Base-by-base conservation (phyloP, 495 filamentous ascomycete genomes). In the Delitschia confertaspora region DNA sequence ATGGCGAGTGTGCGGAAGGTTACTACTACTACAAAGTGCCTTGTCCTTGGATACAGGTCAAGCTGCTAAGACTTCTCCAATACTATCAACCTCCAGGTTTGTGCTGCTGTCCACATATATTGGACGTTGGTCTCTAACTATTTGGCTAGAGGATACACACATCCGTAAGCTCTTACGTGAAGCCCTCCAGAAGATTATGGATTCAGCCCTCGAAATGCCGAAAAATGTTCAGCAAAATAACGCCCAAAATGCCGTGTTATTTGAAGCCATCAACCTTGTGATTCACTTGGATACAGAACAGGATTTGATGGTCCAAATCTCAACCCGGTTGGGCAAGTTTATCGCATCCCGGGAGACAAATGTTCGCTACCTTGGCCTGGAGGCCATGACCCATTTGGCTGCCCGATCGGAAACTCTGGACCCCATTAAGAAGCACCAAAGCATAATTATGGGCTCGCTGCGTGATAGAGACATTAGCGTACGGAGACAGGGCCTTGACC, bases 151-250 rank as follows among this genome's bases (percentile, higher is more conserved):
- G 53, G 93, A 99, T 57, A 86, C 80, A 48, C 85, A 93, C 60
- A 80, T 94, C 18, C 83, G 89, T 36, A 80, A 84, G 29, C 80
- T 96, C 57, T 93, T 99, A 36, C 82, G 93, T 22, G 85, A 95
- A 53, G 91, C 89, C 4, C 64, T 96, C 17, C 80, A 89, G 59
- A 84, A 82, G 55, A 93, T 95, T 11, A 74, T 99, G 58, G 82
- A 95, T 56, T 65, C 81, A 24, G 91, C 91, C 1, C 76, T 93
- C 70, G 87, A 94, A 51, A 85, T 85, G 56, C 89, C 85, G 9
- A 99, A 96, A 67, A 96, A 99, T 52, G 93, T 96, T 11, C 93
- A 99, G 65, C 91, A 99, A 60, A 99, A 99, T 60, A 99, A 99
- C 65, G 93, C 93, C 0, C 93, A 96, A 57, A 96, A 99, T 55